Conservation (phyloP, 441 rosid genomes). For the Jatropha podagrica region DNA sequence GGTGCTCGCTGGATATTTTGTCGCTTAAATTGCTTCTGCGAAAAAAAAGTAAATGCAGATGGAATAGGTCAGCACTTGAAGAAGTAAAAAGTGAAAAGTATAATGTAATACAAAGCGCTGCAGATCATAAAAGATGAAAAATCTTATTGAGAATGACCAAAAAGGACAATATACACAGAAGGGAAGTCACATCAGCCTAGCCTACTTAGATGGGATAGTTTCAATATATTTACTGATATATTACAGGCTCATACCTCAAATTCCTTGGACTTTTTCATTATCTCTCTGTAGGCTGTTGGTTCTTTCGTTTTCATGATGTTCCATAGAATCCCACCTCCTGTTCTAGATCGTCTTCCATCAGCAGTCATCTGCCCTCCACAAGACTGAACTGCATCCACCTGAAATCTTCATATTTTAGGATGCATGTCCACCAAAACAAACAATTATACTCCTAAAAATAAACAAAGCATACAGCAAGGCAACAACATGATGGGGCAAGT, state of each 20-base stretch:
- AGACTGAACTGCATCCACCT: constrained; percentile 80
- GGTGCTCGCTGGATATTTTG: constrained; percentile 38
- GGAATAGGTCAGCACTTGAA: constrained; percentile 5
- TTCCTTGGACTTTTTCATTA: constrained; percentile 81
- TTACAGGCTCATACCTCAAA: constrained; percentile 61
- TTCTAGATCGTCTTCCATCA: constrained; percentile 72
- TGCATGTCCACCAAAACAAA: constrained; percentile 12
- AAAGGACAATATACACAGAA: background rate
- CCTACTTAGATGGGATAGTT: background rate
- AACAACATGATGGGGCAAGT: background rate
- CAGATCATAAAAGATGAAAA: background rate
- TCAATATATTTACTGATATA: background rate
- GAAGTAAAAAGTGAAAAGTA: background rate
- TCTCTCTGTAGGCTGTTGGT: constrained; percentile 69
- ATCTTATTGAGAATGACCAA: background rate
- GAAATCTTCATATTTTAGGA: constrained; percentile 34
- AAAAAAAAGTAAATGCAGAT: background rate
- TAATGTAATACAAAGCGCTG: background rate
- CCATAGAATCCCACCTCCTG: constrained; percentile 91
- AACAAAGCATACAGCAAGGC: background rate
- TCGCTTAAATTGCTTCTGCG: constrained; percentile 82
- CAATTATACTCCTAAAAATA: constrained; percentile 12
- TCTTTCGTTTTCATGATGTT: constrained; percentile 75
- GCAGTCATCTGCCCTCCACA: constrained; percentile 97
- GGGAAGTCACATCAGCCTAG: background rate